Percentiles rank a stretch among this genome's conserved stretches.
phyloP scores from a whole-genome alignment of 805 yeast species.

The Starmerella scarabaei region DNA sequence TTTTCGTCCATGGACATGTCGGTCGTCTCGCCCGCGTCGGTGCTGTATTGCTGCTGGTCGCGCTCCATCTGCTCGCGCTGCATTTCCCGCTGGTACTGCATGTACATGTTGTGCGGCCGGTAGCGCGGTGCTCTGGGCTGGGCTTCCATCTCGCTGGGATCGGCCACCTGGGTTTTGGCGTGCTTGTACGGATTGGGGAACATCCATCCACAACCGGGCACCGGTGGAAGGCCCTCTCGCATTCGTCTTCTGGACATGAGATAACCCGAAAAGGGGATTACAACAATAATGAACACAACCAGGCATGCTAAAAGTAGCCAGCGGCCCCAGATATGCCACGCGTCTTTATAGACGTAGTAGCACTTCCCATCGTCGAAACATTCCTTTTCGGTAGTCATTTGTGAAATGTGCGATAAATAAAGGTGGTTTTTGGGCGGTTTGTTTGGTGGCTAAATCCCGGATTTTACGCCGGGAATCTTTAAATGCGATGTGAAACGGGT shows the following conservation, averaged over 20 bases:
- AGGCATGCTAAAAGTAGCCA: conserved; percentile 27
- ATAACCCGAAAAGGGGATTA: conserved; percentile 21
- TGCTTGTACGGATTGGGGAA: conserved; percentile 18
- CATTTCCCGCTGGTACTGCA: conserved; percentile 12
- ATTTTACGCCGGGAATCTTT: too few relatives aligned
- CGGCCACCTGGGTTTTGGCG: background rate
- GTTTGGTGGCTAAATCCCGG: too few relatives aligned
- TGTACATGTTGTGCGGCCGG: conserved; percentile 13
- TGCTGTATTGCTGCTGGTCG: background rate
- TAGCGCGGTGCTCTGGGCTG: conserved; percentile 12
- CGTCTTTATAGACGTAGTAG: conserved; percentile 14
- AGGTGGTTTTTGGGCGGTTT: background rate
- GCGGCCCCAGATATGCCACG: conserved; percentile 28
- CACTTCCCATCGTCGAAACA: conserved; percentile 16
- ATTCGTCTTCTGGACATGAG: conserved; percentile 16
- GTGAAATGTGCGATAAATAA: background rate
- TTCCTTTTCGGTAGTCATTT: background rate
- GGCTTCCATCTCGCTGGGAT: background rate
- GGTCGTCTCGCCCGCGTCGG: conserved; percentile 6
- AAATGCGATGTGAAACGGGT: too few relatives aligned
- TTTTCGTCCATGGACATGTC: conserved; percentile 4
- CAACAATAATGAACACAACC: conserved; percentile 18
- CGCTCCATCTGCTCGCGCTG: background rate
- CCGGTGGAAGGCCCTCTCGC: conserved; percentile 15
- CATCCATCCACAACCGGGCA: conserved; percentile 21